Conservation (phyloP, 208 protist species). For the Leishmania tropica region DNA sequence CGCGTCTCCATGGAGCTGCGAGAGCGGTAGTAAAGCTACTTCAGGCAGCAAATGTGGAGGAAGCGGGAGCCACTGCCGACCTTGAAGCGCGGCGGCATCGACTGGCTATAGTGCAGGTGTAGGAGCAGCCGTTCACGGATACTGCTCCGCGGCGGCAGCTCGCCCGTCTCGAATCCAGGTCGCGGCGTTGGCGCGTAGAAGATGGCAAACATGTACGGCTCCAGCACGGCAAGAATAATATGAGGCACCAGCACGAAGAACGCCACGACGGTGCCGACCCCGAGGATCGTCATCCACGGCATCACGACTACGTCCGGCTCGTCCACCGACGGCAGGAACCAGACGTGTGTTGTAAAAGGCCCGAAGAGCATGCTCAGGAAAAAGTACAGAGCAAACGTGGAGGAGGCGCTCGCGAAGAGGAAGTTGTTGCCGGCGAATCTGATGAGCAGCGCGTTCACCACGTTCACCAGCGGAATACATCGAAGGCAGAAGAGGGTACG, state of each 20-base stretch:
- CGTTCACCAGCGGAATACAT: conserved; percentile 70
- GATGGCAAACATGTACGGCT: conserved; percentile 65
- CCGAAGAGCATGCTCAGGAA: conserved; percentile 60
- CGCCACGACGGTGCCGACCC: conserved; percentile 46
- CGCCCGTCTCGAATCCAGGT: conserved; percentile 25
- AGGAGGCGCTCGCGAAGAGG: conserved; percentile 45
- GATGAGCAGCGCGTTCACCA: conserved; percentile 75
- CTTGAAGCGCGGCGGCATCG: conserved; percentile 44
- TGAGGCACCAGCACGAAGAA: conserved; percentile 63
- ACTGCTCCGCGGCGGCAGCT: conserved; percentile 39
- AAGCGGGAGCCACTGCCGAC: conserved; percentile 62
- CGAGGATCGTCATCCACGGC: conserved; percentile 65
- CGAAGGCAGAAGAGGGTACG: conserved; percentile 75
- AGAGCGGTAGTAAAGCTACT: conserved; percentile 57
- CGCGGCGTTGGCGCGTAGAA: conserved; percentile 52
- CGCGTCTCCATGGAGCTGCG: conserved; percentile 56
- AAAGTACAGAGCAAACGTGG: conserved; percentile 60
- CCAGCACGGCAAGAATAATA: conserved; percentile 54
- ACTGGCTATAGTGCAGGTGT: conserved; percentile 46
- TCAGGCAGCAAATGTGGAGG: conserved; percentile 56
- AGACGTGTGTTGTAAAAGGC: conserved; percentile 77
- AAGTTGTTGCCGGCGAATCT: conserved; percentile 75
- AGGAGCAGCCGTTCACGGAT: conserved; percentile 56
- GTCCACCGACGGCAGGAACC: conserved; percentile 77
- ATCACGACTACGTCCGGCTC: conserved; percentile 66